Conservation (phyloP, 768 basidiomycete genomes). For the Mycena pura region DNA sequence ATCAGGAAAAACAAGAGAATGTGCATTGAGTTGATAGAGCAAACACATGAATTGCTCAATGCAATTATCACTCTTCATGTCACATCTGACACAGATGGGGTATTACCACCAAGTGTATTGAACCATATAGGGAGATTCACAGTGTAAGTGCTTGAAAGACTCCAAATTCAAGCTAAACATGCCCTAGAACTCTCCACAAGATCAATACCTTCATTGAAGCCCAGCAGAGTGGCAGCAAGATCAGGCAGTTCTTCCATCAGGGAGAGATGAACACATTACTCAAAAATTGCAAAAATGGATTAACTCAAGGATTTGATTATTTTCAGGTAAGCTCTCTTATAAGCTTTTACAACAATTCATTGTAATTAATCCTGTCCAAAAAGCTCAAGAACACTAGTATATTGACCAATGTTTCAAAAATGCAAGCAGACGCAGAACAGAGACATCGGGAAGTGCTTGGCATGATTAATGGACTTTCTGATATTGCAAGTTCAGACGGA, state of each 20-base stretch:
- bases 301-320: background rate
- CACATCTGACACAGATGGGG: background rate
- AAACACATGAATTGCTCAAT: conserved; percentile 6
- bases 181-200: background rate
- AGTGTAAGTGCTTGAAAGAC: background rate
- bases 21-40: background rate
- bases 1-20: background rate
- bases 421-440: too few relatives aligned
- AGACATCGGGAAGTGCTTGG: too few relatives aligned
- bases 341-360: too few relatives aligned
- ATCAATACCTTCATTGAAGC: background rate
- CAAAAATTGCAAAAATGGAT: background rate
- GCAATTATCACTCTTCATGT: background rate
- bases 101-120: background rate
- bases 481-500: too few relatives aligned
- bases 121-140: background rate
- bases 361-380: too few relatives aligned
- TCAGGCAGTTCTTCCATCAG: background rate
- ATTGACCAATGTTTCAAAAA: too few relatives aligned
- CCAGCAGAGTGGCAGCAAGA: background rate
- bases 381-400: too few relatives aligned
- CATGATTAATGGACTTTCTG: too few relatives aligned
- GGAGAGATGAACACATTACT: background rate
- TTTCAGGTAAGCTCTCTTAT: too few relatives aligned
- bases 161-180: background rate